phyloP scores from a whole-genome alignment of 2,329 filamentous ascomycete species.

The Neoarthrinium moseri region DNA sequence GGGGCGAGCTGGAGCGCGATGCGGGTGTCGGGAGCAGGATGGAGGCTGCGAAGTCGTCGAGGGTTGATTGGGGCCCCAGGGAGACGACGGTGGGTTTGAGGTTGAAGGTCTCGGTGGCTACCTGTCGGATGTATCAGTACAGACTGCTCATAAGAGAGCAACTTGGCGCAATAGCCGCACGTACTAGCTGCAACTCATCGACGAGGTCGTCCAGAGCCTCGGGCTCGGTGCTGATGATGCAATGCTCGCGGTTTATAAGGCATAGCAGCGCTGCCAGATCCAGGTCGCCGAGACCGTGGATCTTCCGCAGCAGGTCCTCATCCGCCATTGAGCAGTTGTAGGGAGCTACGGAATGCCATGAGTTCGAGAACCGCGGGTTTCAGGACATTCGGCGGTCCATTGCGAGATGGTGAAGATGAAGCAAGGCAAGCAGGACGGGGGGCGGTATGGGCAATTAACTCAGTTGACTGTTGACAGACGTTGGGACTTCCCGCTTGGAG shows the following conservation, averaged over 20 bases:
- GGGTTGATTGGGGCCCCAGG: constrained; percentile 70
- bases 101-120: constrained; percentile 70
- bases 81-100: constrained; percentile 69
- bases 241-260: constrained; percentile 80
- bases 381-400: neutral
- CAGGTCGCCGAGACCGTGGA: constrained; percentile 80
- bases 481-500: no score
- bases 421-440: no score
- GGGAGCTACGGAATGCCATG: constrained; percentile 13
- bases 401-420: neutral
- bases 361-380: neutral
- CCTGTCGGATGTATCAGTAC: constrained; percentile 36
- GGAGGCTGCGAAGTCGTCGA: constrained; percentile 76
- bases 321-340: constrained; percentile 52
- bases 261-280: constrained; percentile 84
- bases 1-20: constrained; percentile 20
- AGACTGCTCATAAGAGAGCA: neutral
- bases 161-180: constrained; percentile 7
- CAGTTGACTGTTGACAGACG: no score
- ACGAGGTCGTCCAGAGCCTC: constrained; percentile 65
- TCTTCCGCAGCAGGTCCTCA: constrained; percentile 61
- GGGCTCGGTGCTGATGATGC: constrained; percentile 74
- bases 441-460: no score
- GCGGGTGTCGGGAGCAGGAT: constrained; percentile 45
- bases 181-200: constrained; percentile 71